Evolutionary conservation across 1,139 yeast genomes (phyloP).

Genomic region (Wickerhamomyces sp.): DNA sequence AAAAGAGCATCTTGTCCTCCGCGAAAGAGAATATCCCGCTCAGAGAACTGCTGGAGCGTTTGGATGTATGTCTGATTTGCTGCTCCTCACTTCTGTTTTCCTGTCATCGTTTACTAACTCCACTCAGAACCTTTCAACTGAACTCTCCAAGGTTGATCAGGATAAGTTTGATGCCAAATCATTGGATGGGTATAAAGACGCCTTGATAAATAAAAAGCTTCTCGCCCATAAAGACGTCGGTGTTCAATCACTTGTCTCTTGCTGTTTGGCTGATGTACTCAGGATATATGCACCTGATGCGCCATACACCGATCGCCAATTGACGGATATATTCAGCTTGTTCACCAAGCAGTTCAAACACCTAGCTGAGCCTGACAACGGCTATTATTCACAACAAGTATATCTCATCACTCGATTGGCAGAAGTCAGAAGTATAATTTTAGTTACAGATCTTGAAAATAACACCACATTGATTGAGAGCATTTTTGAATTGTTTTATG

Average conservation of each 20-base stretch:
- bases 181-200: conserved; percentile 41
- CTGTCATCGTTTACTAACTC: too few relatives aligned
- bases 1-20: conserved; percentile 48
- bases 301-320: conserved; percentile 65
- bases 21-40: conserved; percentile 50
- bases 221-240: conserved; percentile 61
- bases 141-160: conserved; percentile 57
- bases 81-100: neutral
- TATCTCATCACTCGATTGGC: conserved; percentile 66
- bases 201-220: conserved; percentile 54
- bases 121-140: conserved; percentile 49
- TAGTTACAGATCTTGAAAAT: conserved; percentile 71
- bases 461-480: conserved; percentile 48
- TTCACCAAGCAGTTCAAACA: conserved; percentile 59
- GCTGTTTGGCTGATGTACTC: conserved; percentile 72
- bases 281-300: conserved; percentile 88
- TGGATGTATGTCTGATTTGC: conserved; percentile 23
- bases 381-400: conserved; percentile 62
- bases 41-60: conserved; percentile 47
- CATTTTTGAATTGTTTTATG: conserved; percentile 62
- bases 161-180: conserved; percentile 45
- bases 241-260: conserved; percentile 65
- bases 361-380: conserved; percentile 53
- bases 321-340: conserved; percentile 57
- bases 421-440: conserved; percentile 73